These are phyloP conservation scores for Daldinia eschscholtzii DNA, from an alignment of 2,329 filamentous ascomycete species.

Conservation along the genomic window DNA sequence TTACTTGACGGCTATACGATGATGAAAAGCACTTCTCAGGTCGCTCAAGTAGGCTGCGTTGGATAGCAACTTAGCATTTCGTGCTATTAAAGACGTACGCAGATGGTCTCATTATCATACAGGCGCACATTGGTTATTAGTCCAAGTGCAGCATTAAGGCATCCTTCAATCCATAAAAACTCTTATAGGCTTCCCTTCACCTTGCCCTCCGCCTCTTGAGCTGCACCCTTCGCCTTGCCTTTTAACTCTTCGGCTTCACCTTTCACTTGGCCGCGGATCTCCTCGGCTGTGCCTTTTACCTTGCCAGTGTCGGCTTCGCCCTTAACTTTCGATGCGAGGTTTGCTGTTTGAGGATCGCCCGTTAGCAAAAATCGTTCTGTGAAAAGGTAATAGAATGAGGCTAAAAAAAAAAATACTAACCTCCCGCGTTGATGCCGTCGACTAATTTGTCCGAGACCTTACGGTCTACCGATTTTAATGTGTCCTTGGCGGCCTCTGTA, in stretches of 20 bases:
- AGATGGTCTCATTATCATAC: slow-evolving; percentile 25
- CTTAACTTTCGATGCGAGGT: slow-evolving; percentile 62
- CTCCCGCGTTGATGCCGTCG: slow-evolving; percentile 69
- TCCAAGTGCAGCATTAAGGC: background rate
- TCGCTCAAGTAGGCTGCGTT: background rate
- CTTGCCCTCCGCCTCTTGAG: slow-evolving; percentile 54
- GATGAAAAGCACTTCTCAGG: no score
- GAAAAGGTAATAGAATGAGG: no score
- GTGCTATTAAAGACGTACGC: background rate
- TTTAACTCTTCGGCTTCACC: slow-evolving; percentile 54
- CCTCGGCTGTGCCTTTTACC: slow-evolving; percentile 53
- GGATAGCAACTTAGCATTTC: background rate
- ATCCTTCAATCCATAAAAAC: background rate
- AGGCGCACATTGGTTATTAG: background rate
- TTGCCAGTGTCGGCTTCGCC: slow-evolving; percentile 57
- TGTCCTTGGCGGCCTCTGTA: slow-evolving; percentile 69
- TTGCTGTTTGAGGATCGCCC: slow-evolving; percentile 47
- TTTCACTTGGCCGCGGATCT: slow-evolving; percentile 56
- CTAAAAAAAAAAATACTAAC: slow-evolving; percentile 56
- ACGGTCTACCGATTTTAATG: slow-evolving; percentile 70
- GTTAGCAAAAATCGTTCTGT: slow-evolving; percentile 2
- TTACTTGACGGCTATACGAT: no score
- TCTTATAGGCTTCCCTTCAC: slow-evolving; percentile 50
- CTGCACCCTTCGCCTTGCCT: slow-evolving; percentile 46
- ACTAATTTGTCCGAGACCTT: slow-evolving; percentile 72